Evolutionary conservation across 345 rosid species (phyloP).

Genomic region (Linum lewisii): DNA sequence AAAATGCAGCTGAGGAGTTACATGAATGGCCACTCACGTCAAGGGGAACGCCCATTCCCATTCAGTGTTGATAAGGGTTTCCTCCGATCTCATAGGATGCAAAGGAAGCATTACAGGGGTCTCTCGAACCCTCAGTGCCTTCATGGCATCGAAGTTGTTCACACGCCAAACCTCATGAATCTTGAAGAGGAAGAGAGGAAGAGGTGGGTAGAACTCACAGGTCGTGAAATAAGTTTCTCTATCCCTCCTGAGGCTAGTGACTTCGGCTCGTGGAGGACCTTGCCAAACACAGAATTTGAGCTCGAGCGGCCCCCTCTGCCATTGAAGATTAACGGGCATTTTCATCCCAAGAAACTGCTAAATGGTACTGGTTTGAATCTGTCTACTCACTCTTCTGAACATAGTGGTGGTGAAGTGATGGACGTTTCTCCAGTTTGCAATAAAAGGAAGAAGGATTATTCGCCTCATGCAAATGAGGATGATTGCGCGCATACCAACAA

Average conservation of each 20-base stretch:
- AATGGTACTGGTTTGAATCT: slow-evolving; percentile 23
- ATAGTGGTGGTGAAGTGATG: slow-evolving; percentile 13
- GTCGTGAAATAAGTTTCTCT: slow-evolving; percentile 15
- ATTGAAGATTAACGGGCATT: slow-evolving; percentile 7
- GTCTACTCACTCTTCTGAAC: slow-evolving; percentile 16
- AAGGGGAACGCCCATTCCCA: slow-evolving; percentile 23
- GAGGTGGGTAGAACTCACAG: slow-evolving; percentile 24
- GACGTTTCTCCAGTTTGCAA: slow-evolving; percentile 16
- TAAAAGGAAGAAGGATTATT: slow-evolving; percentile 22
- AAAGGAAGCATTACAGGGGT: slow-evolving; percentile 23
- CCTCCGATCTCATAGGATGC: slow-evolving; percentile 21
- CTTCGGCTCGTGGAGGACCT: slow-evolving; percentile 18
- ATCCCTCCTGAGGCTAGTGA: slow-evolving; percentile 20
- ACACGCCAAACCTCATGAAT: slow-evolving; percentile 17
- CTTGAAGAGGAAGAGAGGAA: slow-evolving; percentile 22
- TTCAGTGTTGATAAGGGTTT: slow-evolving; percentile 20
- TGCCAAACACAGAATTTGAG: slow-evolving; percentile 24
- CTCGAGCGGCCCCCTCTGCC: slow-evolving; percentile 18
- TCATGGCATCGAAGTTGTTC: slow-evolving; percentile 23
- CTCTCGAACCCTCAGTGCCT: slow-evolving; percentile 25
- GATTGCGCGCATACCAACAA: slow-evolving; percentile 17
- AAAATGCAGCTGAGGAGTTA: slow-evolving; percentile 23
- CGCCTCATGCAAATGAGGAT: slow-evolving; percentile 16
- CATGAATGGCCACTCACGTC: slow-evolving; percentile 28
- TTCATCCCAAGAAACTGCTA: slow-evolving; percentile 19